Evolutionary conservation across 192 early-diverging fungal genomes (phyloP).

Genomic region (Podila epigama): DNA sequence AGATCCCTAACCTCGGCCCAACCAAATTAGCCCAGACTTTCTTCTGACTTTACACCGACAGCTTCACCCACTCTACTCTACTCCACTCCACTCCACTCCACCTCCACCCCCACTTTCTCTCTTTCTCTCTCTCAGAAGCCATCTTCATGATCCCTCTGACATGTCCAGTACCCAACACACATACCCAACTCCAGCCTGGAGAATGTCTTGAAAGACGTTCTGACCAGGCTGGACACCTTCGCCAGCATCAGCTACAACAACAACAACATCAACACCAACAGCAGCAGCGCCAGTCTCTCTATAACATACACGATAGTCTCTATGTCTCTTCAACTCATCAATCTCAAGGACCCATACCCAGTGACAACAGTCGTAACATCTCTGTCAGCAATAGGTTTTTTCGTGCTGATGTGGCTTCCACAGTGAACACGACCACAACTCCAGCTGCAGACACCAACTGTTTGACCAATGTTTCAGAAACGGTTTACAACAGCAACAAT

Average conservation of each 20-base stretch:
- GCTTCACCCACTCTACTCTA: background rate
- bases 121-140: background rate
- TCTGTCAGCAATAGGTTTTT: too few relatives aligned
- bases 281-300: background rate
- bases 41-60: background rate
- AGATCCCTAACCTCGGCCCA: slow-evolving; percentile 20
- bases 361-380: too few relatives aligned
- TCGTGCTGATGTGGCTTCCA: too few relatives aligned
- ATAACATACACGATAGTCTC: too few relatives aligned
- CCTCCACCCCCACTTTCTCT: background rate
- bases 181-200: slow-evolving; percentile 28
- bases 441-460: too few relatives aligned
- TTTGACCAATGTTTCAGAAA: too few relatives aligned
- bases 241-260: background rate
- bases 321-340: too few relatives aligned
- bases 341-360: too few relatives aligned
- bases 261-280: background rate
- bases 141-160: slow-evolving; percentile 36
- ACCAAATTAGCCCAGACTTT: background rate
- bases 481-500: too few relatives aligned
- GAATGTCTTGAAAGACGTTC: slow-evolving; percentile 15
- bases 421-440: too few relatives aligned
- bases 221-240: slow-evolving; percentile 1
- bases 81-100: background rate
- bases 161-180: slow-evolving; percentile 40